Base-by-base conservation (phyloP, 495 filamentous ascomycete genomes). In the Neurospora africana region DNA sequence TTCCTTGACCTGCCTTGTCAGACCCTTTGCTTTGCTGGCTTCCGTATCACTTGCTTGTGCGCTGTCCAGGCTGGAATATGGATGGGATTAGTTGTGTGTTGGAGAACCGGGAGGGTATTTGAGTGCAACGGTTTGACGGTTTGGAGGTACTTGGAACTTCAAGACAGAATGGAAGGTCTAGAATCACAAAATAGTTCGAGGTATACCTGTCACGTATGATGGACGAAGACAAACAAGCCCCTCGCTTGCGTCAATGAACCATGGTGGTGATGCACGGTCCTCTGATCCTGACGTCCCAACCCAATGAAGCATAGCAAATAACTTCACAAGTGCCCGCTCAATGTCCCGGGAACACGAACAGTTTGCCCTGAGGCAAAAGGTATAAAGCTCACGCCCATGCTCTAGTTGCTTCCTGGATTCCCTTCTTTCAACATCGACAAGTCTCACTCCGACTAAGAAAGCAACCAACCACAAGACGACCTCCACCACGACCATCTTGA, bases 371-470 rank as follows among this genome's bases (percentile, higher is more conserved):
- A 44, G n/a, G n/a, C 3, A 0, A 21, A 47, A 2, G n/a, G n/a
- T 47, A 47, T 47, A 47, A 47, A 47, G 43, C 1, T 10, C 43
- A 21, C 2, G 43, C 43, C 1, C n/a, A 47, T 5, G 3, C 8
- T 2, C 43, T 4, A n/a, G n/a, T 44, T 21, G 43, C 1, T 5
- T 47, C 3, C 4, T 10, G 7, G 1, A 0, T 21, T 47, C n/a
- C 8, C 9, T 47, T 21, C 19, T 47, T 21, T 2, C n/a, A 21
- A 0, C 19, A 47, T 47, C n/a, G 2, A n/a, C 41, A 41, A 41
- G 0, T 0, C 2, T 0, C 2, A n/a, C n/a, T n/a, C n/a, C 15
- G 15, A 41, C 0, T 3, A 44, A 0, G 2, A 19, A 43, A 44
- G 19, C 7, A 44, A n/a, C 41, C 8, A n/a, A n/a, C n/a, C n/a